Percentiles rank a stretch among this genome's conserved stretches.
These are phyloP conservation scores for Saccharomycopsis fibuligera DNA, from an alignment of 805 yeast species.

Conservation along the genomic window DNA sequence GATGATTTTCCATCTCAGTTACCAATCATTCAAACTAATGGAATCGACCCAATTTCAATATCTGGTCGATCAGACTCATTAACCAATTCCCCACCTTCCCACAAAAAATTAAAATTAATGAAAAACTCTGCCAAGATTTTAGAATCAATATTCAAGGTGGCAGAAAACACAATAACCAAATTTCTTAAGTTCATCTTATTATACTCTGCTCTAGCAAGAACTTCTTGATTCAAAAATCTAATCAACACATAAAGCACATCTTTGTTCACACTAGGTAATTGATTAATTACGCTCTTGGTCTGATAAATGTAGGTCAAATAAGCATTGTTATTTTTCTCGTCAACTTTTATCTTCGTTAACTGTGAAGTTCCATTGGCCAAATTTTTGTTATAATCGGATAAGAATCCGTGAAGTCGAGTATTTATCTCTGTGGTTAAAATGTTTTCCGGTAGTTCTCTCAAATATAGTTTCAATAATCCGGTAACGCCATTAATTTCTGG, in stretches of 20 bases:
- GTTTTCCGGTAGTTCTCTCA: constrained; percentile 68
- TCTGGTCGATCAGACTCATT: constrained; percentile 38
- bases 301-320: constrained; percentile 19
- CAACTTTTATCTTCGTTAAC: constrained; percentile 21
- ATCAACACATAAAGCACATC: constrained; percentile 62
- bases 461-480: constrained; percentile 74
- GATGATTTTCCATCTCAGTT: background rate
- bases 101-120: constrained; percentile 56
- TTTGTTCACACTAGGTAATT: constrained; percentile 47
- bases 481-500: constrained; percentile 84
- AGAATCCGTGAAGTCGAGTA: constrained; percentile 33
- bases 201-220: constrained; percentile 49
- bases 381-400: constrained; percentile 24
- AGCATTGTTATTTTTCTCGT: constrained; percentile 10
- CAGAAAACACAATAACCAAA: constrained; percentile 73
- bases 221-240: constrained; percentile 51
- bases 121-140: constrained; percentile 54
- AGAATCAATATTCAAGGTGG: constrained; percentile 65
- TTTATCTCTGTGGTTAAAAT: constrained; percentile 53
- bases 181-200: constrained; percentile 86
- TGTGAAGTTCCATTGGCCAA: constrained; percentile 24
- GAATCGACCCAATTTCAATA: constrained; percentile 49
- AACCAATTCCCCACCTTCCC: constrained; percentile 44
- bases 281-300: constrained; percentile 19
- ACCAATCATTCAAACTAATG: constrained; percentile 13